Percentiles rank a stretch among this genome's conserved stretches.
Conservation (phyloP, 2,329 filamentous ascomycete genomes). For the Didymosphaeria variabile region DNA sequence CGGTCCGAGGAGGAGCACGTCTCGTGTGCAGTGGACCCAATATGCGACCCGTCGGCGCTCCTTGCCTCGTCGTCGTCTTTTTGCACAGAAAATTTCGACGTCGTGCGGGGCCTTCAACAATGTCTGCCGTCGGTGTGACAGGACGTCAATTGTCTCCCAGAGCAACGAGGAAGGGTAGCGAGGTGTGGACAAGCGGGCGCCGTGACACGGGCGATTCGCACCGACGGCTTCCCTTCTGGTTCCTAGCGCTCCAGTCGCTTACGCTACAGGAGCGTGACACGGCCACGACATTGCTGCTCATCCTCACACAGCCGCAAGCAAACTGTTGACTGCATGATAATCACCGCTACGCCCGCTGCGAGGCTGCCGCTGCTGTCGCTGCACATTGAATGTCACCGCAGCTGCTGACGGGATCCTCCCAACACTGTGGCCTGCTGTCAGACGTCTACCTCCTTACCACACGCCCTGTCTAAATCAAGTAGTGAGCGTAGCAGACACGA, state of each 20-base stretch:
- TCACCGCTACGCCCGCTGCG: slow-evolving; percentile 30
- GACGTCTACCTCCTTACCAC: not conserved
- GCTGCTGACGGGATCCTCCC: slow-evolving; percentile 12
- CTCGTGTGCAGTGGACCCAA: slow-evolving; percentile 34
- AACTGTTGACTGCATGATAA: slow-evolving; percentile 35
- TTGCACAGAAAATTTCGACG: slow-evolving; percentile 35
- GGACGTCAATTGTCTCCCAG: slow-evolving; percentile 26
- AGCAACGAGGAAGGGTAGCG: slow-evolving; percentile 25
- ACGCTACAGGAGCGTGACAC: slow-evolving; percentile 27
- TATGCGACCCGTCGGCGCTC: slow-evolving; percentile 15
- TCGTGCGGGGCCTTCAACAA: slow-evolving; percentile 24
- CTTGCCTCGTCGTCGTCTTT: slow-evolving; percentile 34
- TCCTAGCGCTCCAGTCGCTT: slow-evolving; percentile 32
- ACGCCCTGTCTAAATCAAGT: not conserved
- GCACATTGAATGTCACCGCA: slow-evolving; percentile 40
- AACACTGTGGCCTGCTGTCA: slow-evolving; percentile 10
- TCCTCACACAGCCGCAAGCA: slow-evolving; percentile 38
- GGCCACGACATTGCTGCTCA: slow-evolving; percentile 33
- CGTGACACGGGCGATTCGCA: slow-evolving; percentile 28
- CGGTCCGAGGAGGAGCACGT: slow-evolving; percentile 29
- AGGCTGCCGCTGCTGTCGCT: slow-evolving; percentile 14
- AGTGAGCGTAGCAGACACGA: slow-evolving; percentile 5
- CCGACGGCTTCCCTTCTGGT: slow-evolving; percentile 26
- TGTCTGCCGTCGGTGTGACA: slow-evolving; percentile 30
- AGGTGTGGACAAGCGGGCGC: slow-evolving; percentile 23